Conservation (phyloP, 345 rosid species). For the Aquilaria sinensis region DNA sequence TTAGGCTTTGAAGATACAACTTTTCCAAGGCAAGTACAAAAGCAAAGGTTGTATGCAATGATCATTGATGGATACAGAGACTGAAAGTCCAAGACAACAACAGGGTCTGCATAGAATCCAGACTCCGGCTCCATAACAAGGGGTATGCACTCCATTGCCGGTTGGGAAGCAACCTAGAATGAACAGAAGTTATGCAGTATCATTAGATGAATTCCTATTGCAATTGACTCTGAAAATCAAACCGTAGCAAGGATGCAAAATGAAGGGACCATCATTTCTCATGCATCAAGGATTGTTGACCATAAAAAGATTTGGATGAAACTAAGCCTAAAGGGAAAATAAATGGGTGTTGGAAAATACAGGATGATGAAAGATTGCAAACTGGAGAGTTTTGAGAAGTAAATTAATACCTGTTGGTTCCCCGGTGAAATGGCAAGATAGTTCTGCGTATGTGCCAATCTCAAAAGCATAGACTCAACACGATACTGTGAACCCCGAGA, state of each 20-base stretch:
- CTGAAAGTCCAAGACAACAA: constrained; percentile 93
- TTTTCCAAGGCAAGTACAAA: constrained; percentile 89
- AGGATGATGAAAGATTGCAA: constrained; percentile 6
- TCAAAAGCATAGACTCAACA: constrained; percentile 94
- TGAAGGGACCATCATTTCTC: too few species aligned
- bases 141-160: constrained; percentile 98
- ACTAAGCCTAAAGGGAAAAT: neutral
- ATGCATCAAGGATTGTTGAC: too few species aligned
- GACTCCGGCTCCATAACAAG: constrained; percentile 99
- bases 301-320: neutral
- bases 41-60: constrained; percentile 95
- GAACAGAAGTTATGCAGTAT: constrained; percentile 3
- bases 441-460: constrained; percentile 94
- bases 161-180: constrained; percentile 92
- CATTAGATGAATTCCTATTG: constrained; percentile 4
- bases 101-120: constrained; percentile 88
- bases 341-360: neutral
- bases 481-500: constrained; percentile 98
- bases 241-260: too few species aligned
- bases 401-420: constrained; percentile 60
- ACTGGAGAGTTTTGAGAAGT: neutral
- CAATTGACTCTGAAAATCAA: neutral
- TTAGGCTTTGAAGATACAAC: constrained; percentile 55
- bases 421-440: constrained; percentile 96
- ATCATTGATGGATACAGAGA: constrained; percentile 98